Evolutionary conservation across 805 yeast genomes (phyloP), one percentile per base, ranked within the genome.

Genomic region (Lachancea meyersii): DNA sequence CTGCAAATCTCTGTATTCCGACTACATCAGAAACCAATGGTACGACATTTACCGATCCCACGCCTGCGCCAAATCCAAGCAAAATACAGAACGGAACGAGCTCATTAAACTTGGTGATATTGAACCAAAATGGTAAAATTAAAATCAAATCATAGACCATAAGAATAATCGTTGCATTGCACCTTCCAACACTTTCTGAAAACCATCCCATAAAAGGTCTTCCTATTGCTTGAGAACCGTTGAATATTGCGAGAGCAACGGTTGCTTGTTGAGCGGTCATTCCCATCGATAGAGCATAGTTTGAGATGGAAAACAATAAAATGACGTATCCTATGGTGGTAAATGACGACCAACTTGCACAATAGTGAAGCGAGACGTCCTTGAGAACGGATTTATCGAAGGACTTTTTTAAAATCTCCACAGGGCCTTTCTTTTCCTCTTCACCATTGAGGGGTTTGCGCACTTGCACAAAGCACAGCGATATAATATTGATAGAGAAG

Each of bases 211-310:
- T 65, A 11, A 54, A 13, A 2, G 79, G 77, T 51, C 80, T 64
- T 4, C 79, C 80, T 11, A 74, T 48, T 3, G 66, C 61, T 51
- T 75, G 80, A 0, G 70, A 64, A 5, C 69, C 66, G 46, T 72
- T 74, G 43, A 73, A 56, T 5, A 71, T 60, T 0, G 76, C 76
- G 3, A 73, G 68, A 23, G 70, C 52, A 19, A 63, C 60, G 7
- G 78, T 65, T 16, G 75, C 77, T 38, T 74, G 68, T 17, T 58
- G 55, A 10, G 64, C 41, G 0, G 71, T 46, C 39, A 68, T 52
- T 0, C 87, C 87, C 23, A 72, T 54, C 19, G 72, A 64, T 8
- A 63, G 63, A 1, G 75, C 72, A 50, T 65, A 75, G 31, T 74
- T 65, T 5, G 77, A 61, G 19, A 75, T 44, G 3, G 79, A 71